A percentile compares a stretch with the other conserved stretches of the same genome.
phyloP scores from a whole-genome alignment of 371 early-diverging fungal genomes.

The Choanephora cucurbitarum region DNA sequence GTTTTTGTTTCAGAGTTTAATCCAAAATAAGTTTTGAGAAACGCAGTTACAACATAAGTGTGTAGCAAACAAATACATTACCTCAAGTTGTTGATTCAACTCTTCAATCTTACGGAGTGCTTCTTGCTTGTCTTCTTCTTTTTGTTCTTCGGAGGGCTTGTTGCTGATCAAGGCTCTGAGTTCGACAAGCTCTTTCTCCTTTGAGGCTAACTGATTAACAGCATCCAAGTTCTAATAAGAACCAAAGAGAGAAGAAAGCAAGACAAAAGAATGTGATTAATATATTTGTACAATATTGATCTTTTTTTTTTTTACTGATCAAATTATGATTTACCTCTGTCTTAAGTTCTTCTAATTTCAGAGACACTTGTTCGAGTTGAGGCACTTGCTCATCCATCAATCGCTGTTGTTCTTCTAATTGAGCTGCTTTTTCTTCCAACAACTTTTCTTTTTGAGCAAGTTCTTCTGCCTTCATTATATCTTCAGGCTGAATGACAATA shows the following conservation, averaged over 20 bases:
- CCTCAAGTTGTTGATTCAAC: slow-evolving; percentile 40
- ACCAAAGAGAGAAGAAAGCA: slow-evolving; percentile 1
- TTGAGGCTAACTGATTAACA: slow-evolving; percentile 34
- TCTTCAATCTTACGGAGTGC: slow-evolving; percentile 33
- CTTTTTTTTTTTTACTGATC: neutral
- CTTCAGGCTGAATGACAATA: slow-evolving; percentile 20
- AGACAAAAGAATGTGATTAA: slow-evolving; percentile 8
- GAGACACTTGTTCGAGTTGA: slow-evolving; percentile 28
- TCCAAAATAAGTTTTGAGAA: neutral
- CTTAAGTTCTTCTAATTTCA: slow-evolving; percentile 40
- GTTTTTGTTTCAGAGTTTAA: neutral
- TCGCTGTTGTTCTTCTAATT: slow-evolving; percentile 27
- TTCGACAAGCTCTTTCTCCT: slow-evolving; percentile 45
- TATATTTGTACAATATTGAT: neutral
- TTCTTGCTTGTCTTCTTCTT: slow-evolving; percentile 28
- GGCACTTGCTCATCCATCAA: slow-evolving; percentile 26
- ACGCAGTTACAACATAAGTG: neutral
- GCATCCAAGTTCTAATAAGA: slow-evolving; percentile 42
- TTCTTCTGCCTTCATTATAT: slow-evolving; percentile 15
- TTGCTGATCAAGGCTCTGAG: slow-evolving; percentile 28
- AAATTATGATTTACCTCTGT: slow-evolving; percentile 23
- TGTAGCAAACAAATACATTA: slow-evolving; percentile 6
- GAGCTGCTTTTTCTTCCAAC: slow-evolving; percentile 29
- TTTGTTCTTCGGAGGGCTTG: slow-evolving; percentile 16
- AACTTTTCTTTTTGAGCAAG: slow-evolving; percentile 33